phyloP scores from a whole-genome alignment of 257 asterid species.

The Solanum appendiculatum region DNA sequence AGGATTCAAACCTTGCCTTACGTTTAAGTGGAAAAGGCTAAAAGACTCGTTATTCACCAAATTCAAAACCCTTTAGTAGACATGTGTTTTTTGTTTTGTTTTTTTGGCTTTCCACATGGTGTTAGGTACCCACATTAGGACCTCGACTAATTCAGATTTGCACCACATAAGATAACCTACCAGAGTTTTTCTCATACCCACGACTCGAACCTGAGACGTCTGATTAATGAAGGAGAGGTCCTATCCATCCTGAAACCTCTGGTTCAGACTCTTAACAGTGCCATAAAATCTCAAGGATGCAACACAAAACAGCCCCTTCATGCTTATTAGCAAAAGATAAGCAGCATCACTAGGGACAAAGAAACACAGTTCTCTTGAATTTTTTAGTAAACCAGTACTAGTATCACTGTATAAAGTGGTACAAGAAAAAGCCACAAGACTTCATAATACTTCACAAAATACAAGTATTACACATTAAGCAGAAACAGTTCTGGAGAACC shows the following conservation, averaged over 20 bases:
- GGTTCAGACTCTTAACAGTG: background rate
- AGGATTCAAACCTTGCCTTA: background rate
- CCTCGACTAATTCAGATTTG: no score
- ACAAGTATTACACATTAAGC: background rate
- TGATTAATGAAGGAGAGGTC: background rate
- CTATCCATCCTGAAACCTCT: background rate
- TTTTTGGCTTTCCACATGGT: no score
- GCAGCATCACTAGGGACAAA: background rate
- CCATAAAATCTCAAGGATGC: background rate
- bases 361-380: background rate
- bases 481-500: background rate
- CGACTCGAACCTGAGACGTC: background rate
- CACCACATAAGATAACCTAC: no score
- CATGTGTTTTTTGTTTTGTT: no score
- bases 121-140: no score
- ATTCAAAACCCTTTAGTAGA: no score
- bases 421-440: background rate
- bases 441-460: background rate
- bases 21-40: background rate
- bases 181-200: no score
- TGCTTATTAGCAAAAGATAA: background rate
- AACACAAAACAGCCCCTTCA: background rate
- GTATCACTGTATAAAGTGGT: background rate
- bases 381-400: background rate
- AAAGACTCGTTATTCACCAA: background rate